A percentile compares a stretch with the other conserved stretches of the same genome.
Conservation (phyloP, 192 early-diverging fungal species). For the Spizellomyces punctatus region DNA sequence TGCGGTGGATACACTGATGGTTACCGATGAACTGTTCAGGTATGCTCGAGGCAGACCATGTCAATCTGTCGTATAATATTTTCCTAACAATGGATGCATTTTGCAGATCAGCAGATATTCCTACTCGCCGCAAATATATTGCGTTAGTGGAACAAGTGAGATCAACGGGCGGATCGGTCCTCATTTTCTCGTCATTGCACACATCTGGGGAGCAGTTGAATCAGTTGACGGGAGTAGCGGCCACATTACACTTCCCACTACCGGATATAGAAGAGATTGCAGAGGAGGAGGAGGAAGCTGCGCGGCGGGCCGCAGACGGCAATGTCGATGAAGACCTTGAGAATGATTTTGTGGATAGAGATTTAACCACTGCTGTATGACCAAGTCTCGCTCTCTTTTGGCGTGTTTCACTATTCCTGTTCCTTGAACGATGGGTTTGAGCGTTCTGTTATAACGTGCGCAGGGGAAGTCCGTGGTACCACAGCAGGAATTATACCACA, state of each 20-base stretch:
- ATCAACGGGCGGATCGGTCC: slow-evolving; percentile 72
- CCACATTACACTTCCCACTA: slow-evolving; percentile 89
- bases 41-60: slow-evolving; percentile 17
- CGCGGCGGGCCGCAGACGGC: no score
- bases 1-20: slow-evolving; percentile 84
- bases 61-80: background rate
- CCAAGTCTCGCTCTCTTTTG: no score
- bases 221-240: slow-evolving; percentile 94
- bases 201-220: slow-evolving; percentile 94
- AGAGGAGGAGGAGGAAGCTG: slow-evolving; percentile 7
- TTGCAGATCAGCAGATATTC: slow-evolving; percentile 77
- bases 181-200: slow-evolving; percentile 92
- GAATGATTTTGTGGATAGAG: no score
- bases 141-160: slow-evolving; percentile 81
- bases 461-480: no score
- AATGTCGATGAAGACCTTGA: no score
- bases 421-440: no score
- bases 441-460: no score
- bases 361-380: no score
- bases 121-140: slow-evolving; percentile 84
- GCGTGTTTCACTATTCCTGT: no score
- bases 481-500: no score
- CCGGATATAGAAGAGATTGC: slow-evolving; percentile 56
- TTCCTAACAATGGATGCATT: slow-evolving; percentile 12
- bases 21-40: slow-evolving; percentile 92